Base-by-base conservation (phyloP, 202 grass and related monocot species). In the Dendrocalamus latiflorus region DNA sequence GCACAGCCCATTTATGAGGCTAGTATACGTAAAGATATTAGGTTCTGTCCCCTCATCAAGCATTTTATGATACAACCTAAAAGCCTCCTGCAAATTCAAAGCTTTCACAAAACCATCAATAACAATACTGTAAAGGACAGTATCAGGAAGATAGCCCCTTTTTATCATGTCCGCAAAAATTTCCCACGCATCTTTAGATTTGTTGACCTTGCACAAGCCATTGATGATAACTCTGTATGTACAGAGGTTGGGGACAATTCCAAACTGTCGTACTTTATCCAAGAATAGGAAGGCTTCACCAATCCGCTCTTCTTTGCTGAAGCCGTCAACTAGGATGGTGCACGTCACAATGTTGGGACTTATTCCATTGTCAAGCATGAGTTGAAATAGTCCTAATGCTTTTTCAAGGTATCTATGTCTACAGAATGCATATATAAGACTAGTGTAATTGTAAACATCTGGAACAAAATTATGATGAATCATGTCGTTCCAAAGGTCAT, bases 101-200 rank as follows among this genome's bases (percentile, higher is more conserved):
- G 64, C 74, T 91, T 97, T 97, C 68, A 93, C 56, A 68, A 91
- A 88, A 71, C 84, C 90, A 77, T 97, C 86, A 73, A 97, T 88
- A 82, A 94, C 79, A 50, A 89, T 97, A 43, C 85, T 91, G 65
- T 90, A 97, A n/a, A 94, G 68, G 51, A 90, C 85, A 57, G 91
- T 87, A 82, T 94, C 86, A 58, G 85, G 84, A 89, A 89, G 41
- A 55, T 85, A 74, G 4, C 94, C 94, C 84, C 90, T 94, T 78
- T 94, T 97, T 89, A 86, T 91, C 86, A 94, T 90, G 81, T 87
- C 67, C 47, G 86, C 89, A 39, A 97, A 86, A 89, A 92, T 8
- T 68, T 60, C 88, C 88, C 83, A 94, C 5, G 86, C 81, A 41
- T 59, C 63, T 55, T 80, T 26, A 56, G 55, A 70, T 86, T 86